Evolutionary conservation across 306 rosid genomes (phyloP).

Genomic region (Pyrus betulifolia): DNA sequence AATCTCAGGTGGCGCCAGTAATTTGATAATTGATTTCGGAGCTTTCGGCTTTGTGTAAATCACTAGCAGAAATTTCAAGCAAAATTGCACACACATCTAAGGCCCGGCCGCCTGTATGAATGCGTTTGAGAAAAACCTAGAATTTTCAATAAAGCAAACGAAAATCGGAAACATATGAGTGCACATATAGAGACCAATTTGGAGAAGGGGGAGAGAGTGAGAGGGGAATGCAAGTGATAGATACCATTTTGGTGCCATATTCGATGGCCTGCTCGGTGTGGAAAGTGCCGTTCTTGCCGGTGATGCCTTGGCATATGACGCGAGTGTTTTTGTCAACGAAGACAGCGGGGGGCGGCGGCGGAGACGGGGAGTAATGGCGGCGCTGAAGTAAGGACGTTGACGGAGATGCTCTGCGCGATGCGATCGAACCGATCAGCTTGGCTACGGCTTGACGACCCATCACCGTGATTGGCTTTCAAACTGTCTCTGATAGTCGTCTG

Average conservation of each 20-base stretch:
- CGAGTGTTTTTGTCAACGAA: conserved; percentile 97
- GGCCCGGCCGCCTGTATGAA: neutral
- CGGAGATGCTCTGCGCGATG: conserved; percentile 37
- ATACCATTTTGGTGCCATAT: conserved; percentile 96
- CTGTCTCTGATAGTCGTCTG: neutral
- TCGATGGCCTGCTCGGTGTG: conserved; percentile 98
- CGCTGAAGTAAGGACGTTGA: conserved; percentile 16
- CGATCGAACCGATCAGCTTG: conserved; percentile 50
- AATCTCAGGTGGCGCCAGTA: neutral
- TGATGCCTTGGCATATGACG: conserved; percentile 95
- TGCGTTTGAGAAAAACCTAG: neutral
- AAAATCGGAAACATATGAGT: neutral
- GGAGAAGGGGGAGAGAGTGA: neutral
- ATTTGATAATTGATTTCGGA: neutral
- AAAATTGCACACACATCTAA: neutral
- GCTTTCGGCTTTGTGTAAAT: neutral
- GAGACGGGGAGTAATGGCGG: conserved; percentile 49
- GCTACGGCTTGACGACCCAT: conserved; percentile 70
- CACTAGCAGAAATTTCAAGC: neutral
- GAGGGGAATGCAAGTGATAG: neutral
- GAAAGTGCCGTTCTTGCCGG: conserved; percentile 91
- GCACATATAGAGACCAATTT: neutral
- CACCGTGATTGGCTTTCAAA: neutral
- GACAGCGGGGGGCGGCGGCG: conserved; percentile 74
- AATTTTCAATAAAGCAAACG: neutral